Conservation (phyloP, 2,329 filamentous ascomycete species). For the Beauveria bassiana region DNA sequence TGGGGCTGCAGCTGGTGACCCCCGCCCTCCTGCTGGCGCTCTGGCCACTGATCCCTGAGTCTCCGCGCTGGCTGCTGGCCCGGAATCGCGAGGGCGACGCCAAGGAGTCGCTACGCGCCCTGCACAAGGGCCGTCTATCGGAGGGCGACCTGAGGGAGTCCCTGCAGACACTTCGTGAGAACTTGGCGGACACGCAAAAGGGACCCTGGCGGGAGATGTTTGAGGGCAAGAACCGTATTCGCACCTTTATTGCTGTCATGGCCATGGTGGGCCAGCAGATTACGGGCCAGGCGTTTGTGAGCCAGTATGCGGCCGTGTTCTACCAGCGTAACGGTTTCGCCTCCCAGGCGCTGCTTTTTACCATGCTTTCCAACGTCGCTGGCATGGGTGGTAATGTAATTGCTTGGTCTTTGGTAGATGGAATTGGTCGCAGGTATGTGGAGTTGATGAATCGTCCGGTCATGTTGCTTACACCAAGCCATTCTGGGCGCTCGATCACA, state of each 20-base stretch:
- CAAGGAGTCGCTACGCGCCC: slow-evolving; percentile 20
- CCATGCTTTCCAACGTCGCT: slow-evolving; percentile 14
- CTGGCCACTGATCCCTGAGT: slow-evolving; percentile 34
- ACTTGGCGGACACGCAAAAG: slow-evolving; percentile 14
- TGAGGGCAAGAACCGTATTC: slow-evolving; percentile 14
- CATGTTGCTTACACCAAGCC: background rate
- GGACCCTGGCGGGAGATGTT: slow-evolving; percentile 19
- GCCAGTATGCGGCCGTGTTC: slow-evolving; percentile 22
- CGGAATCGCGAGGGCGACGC: slow-evolving; percentile 28
- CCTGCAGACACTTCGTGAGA: slow-evolving; percentile 15
- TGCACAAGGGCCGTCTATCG: slow-evolving; percentile 21
- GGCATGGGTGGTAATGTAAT: slow-evolving; percentile 11
- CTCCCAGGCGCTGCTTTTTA: slow-evolving; percentile 19
- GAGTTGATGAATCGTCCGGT: background rate
- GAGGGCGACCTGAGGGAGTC: slow-evolving; percentile 19
- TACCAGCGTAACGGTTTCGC: slow-evolving; percentile 21
- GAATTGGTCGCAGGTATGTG: slow-evolving; percentile 15
- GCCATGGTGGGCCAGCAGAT: slow-evolving; percentile 26
- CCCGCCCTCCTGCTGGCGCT: slow-evolving; percentile 28
- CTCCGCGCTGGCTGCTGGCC: slow-evolving; percentile 36
- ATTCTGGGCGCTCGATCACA: background rate
- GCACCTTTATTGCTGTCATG: slow-evolving; percentile 19
- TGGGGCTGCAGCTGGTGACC: slow-evolving; percentile 35
- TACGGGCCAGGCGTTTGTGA: slow-evolving; percentile 23
- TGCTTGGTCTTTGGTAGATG: slow-evolving; percentile 20